These are phyloP conservation scores for Trichoderma breve DNA, from an alignment of 2,329 filamentous ascomycete species.

Conservation along the genomic window DNA sequence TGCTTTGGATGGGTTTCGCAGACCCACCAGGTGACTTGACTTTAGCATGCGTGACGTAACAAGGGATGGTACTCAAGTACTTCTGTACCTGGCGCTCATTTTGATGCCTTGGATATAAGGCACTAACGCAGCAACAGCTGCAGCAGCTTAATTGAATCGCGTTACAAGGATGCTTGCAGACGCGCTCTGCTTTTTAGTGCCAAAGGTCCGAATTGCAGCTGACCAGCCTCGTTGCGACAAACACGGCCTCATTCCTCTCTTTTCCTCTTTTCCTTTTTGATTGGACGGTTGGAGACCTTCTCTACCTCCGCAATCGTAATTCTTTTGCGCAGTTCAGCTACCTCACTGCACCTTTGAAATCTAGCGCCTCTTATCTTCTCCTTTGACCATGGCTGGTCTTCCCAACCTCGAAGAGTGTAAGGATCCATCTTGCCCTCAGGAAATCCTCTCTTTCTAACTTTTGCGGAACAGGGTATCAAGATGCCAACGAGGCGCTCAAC, in stretches of 20 bases:
- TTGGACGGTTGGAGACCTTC: background rate
- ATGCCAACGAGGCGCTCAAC: slow-evolving; percentile 61
- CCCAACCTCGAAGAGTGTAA: slow-evolving; percentile 37
- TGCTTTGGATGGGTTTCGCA: background rate
- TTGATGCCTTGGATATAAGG: background rate
- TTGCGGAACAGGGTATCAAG: slow-evolving; percentile 50
- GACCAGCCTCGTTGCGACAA: background rate
- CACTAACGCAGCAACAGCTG: background rate
- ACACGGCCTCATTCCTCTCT: background rate
- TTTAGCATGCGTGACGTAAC: slow-evolving; percentile 7
- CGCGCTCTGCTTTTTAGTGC: background rate
- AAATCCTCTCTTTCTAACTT: background rate
- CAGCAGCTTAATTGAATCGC: slow-evolving; percentile 17
- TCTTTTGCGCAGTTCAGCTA: background rate
- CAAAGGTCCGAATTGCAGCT: background rate
- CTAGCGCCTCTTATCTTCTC: background rate
- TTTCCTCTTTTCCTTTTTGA: background rate
- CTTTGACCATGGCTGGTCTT: slow-evolving; percentile 31
- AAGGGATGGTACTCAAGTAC: background rate
- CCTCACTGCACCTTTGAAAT: background rate
- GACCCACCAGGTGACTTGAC: slow-evolving; percentile 1
- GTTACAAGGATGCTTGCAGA: slow-evolving; percentile 1
- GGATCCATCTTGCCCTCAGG: slow-evolving; percentile 14
- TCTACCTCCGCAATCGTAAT: background rate
- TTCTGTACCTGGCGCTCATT: background rate